Percentiles rank a stretch among this genome's conserved stretches.
Evolutionary conservation across 495 filamentous ascomycete species (phyloP).

Genomic region (Neurospora sp.): DNA sequence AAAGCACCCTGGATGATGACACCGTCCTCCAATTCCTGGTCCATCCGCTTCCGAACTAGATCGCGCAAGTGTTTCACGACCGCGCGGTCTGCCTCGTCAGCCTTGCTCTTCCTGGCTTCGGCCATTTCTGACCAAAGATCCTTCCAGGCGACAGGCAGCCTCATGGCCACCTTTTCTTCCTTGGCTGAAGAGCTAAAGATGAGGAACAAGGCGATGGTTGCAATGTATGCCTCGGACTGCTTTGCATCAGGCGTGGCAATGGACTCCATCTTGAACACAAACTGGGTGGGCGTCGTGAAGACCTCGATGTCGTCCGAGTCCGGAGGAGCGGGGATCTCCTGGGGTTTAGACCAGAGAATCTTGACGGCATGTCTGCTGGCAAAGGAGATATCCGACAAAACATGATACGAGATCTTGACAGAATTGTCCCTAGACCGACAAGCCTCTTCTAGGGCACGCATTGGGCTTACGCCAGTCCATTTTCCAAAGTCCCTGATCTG

Average conservation of each 20-base stretch:
- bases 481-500: slow-evolving; percentile 76
- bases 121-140: slow-evolving; percentile 77
- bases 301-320: slow-evolving; percentile 34
- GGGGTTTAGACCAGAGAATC: slow-evolving; percentile 71
- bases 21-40: slow-evolving; percentile 57
- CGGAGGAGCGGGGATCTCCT: slow-evolving; percentile 41
- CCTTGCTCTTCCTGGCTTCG: slow-evolving; percentile 53
- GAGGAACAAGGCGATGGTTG: slow-evolving; percentile 70
- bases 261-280: slow-evolving; percentile 57
- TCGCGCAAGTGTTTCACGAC: slow-evolving; percentile 51
- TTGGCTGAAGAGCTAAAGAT: slow-evolving; percentile 65
- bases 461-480: slow-evolving; percentile 58
- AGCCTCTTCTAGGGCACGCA: slow-evolving; percentile 70
- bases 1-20: slow-evolving; percentile 64
- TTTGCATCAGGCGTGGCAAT: slow-evolving; percentile 63
- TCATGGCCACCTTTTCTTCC: slow-evolving; percentile 76
- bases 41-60: slow-evolving; percentile 46
- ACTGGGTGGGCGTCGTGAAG: slow-evolving; percentile 29
- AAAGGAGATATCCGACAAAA: slow-evolving; percentile 61
- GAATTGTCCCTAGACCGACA: slow-evolving; percentile 70
- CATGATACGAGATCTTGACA: slow-evolving; percentile 51
- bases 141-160: slow-evolving; percentile 70
- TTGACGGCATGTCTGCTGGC: slow-evolving; percentile 62
- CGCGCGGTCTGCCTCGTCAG: slow-evolving; percentile 57
- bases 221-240: slow-evolving; percentile 81